Base-by-base conservation (phyloP, 139 green algal species). In the Micractinium conductrix region DNA sequence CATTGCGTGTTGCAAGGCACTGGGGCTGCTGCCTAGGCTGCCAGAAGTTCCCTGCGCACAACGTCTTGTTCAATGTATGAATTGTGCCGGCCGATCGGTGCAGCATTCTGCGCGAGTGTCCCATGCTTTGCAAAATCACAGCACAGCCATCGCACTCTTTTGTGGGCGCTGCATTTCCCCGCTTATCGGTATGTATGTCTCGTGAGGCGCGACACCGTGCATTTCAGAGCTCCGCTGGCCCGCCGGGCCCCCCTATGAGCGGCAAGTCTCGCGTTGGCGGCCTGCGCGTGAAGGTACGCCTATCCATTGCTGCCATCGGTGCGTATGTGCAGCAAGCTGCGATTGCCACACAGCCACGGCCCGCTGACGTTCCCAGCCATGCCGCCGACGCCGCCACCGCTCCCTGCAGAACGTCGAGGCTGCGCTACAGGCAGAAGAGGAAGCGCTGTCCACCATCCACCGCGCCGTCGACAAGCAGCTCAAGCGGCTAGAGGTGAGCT, bases 401-500 rank as follows among this genome's bases (percentile, higher is more conserved):
- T 19, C 28, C 4, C 22, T 44, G 69, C 82, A 88, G 85, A 22
- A 88, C 48, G 79, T 88, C 24, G 79, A 83, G 55, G 40, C 65
- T 2, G 85, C 85, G 0, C 65, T 88, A 6, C 38, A 82, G 53
- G 55, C 55, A 5, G 85, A 88, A 65, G 85, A 88, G 28, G 30
- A 55, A 16, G 53, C 85, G 2, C 79, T 88, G 3, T 62, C 62
- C 12, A 65, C 63, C 37, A 45, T 88, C 24, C 85, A 88, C 53
- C 40, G 65, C 28, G 65, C 79, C 0, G 68, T 86, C 50, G 48
- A 42, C 37, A 82, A 83, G 44, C 85, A 88, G 85, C 42, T 88
- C 30, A 60, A 16, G 12, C 43, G 85, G 30, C 53, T 88, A 17
- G 72, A 88, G 71, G 65, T 88, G 65, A n/a, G n/a, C n/a, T n/a